A percentile compares a stretch with the other conserved stretches of the same genome.
Evolutionary conservation across 2,329 filamentous ascomycete species (phyloP).

Genomic region (Ophiostoma quercus): DNA sequence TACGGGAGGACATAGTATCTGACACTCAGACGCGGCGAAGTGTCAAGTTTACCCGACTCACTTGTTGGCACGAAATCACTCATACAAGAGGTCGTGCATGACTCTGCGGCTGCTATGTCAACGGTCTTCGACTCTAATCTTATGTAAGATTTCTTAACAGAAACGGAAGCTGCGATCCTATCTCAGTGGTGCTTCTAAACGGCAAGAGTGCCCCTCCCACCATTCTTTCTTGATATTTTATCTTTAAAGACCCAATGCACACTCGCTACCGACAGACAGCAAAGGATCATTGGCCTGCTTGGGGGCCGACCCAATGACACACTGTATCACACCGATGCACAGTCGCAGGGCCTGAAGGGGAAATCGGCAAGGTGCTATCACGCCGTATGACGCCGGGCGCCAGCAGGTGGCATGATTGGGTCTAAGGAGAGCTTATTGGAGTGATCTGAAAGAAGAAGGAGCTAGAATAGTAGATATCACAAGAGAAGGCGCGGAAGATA

Average conservation of each 20-base stretch:
- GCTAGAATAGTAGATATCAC: not conserved
- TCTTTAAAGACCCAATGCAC: not conserved
- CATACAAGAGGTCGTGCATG: not conserved
- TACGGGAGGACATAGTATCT: not conserved
- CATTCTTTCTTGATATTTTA: no score
- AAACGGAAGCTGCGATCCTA: not conserved
- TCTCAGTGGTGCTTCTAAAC: not conserved
- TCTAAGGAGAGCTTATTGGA: not conserved
- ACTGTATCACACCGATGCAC: not conserved
- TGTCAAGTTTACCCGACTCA: not conserved
- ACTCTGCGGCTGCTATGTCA: not conserved
- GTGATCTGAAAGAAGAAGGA: not conserved
- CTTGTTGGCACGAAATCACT: not conserved
- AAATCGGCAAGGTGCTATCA: not conserved
- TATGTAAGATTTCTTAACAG: not conserved
- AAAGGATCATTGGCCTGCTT: not conserved
- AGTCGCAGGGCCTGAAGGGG: not conserved
- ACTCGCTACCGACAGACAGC: not conserved
- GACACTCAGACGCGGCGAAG: not conserved
- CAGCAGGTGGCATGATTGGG: not conserved
- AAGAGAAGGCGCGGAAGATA: not conserved
- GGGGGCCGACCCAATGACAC: not conserved
- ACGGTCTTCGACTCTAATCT: not conserved
- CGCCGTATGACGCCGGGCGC: not conserved
- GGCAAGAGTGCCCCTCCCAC: constrained; percentile 1